A percentile compares a stretch with the other conserved stretches of the same genome.
phyloP scores from a whole-genome alignment of 2,329 filamentous ascomycete genomes.

The Sphaerulina populicola region DNA sequence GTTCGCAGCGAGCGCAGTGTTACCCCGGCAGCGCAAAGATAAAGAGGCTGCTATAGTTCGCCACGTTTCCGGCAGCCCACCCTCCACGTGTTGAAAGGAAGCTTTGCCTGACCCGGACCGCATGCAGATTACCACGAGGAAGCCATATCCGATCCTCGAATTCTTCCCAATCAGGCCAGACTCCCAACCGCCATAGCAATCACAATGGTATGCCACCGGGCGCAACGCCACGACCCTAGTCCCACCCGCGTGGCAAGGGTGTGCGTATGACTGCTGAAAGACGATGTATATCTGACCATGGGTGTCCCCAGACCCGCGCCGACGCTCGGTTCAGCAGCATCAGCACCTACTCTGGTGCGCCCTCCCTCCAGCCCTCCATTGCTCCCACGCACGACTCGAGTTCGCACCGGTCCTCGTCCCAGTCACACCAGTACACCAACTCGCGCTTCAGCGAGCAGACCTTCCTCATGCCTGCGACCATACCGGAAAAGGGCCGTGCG shows the following conservation, averaged over 20 bases:
- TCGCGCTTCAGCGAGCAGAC: conserved; percentile 22
- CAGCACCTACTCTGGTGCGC: conserved; percentile 45
- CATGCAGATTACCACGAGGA: background rate
- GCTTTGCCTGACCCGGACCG: background rate
- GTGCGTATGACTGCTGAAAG: background rate
- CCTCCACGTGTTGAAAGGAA: background rate
- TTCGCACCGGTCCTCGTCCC: conserved; percentile 25
- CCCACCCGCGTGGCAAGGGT: background rate
- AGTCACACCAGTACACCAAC: conserved; percentile 16
- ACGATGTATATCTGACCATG: conserved; percentile 5
- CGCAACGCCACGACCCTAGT: background rate
- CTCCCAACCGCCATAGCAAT: background rate
- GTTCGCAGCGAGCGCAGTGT: background rate
- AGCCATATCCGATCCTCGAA: background rate
- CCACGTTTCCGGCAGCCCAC: background rate
- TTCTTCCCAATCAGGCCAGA: too few species aligned
- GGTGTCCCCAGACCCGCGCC: conserved; percentile 15
- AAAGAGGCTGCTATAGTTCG: background rate
- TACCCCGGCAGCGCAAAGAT: background rate
- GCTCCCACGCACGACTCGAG: conserved; percentile 35
- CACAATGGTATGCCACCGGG: conserved; percentile 6
- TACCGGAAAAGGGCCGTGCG: conserved; percentile 17
- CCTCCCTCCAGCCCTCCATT: conserved; percentile 45
- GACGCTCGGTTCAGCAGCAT: conserved; percentile 44
- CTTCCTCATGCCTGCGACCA: conserved; percentile 17